A percentile compares a stretch with the other conserved stretches of the same genome.
Conservation (phyloP, 345 rosid species). For the Zanthoxylum bungeanum region DNA sequence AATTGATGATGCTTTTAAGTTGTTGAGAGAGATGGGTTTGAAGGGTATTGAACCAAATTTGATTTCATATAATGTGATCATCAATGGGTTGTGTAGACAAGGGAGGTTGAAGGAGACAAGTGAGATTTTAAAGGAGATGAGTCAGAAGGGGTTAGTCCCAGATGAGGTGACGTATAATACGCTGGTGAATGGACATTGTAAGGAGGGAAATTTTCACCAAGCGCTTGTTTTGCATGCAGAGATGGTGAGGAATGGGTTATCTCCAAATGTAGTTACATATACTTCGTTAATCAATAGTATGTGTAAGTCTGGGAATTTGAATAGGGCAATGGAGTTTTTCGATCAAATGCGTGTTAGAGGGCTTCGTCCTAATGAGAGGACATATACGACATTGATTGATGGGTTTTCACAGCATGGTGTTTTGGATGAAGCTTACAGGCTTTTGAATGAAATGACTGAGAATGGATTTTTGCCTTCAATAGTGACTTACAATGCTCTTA, state of each 20-base stretch:
- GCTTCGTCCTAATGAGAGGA: slow-evolving; percentile 68
- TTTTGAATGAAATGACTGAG: slow-evolving; percentile 57
- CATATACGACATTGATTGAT: slow-evolving; percentile 76
- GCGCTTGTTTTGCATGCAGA: slow-evolving; percentile 74
- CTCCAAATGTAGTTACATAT: slow-evolving; percentile 79
- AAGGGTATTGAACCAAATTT: slow-evolving; percentile 76
- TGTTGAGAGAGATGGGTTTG: slow-evolving; percentile 52
- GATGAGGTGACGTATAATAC: slow-evolving; percentile 85
- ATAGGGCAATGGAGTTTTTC: slow-evolving; percentile 70
- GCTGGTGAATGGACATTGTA: slow-evolving; percentile 78
- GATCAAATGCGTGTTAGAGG: slow-evolving; percentile 85
- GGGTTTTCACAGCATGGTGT: slow-evolving; percentile 75
- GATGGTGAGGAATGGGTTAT: slow-evolving; percentile 72
- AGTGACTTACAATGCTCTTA: slow-evolving; percentile 76
- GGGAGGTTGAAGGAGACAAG: slow-evolving; percentile 74
- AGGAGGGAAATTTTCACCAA: slow-evolving; percentile 73
- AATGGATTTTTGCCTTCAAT: slow-evolving; percentile 70
- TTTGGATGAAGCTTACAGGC: slow-evolving; percentile 56
- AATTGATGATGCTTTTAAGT: slow-evolving; percentile 53
- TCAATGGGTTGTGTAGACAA: slow-evolving; percentile 74
- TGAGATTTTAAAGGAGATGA: slow-evolving; percentile 57
- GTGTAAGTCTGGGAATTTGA: slow-evolving; percentile 83
- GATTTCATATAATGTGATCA: slow-evolving; percentile 69
- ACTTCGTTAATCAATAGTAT: slow-evolving; percentile 76
- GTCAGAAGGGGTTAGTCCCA: slow-evolving; percentile 45